Evolutionary conservation across 345 rosid genomes (phyloP).

Genomic region (Linum usitatissimum): DNA sequence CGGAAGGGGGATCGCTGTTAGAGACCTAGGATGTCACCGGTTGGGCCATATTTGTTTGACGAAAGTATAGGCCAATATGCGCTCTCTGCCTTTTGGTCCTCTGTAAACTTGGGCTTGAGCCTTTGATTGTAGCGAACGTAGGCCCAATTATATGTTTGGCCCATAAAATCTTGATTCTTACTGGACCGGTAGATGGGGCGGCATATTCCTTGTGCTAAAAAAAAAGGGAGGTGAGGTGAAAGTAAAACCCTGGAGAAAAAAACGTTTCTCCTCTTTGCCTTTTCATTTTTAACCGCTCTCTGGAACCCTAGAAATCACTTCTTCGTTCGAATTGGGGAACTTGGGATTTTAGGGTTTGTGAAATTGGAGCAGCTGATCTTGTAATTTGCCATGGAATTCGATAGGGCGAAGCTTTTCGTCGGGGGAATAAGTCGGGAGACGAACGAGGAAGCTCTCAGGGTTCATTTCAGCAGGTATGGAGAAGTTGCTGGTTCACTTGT

Average conservation of each 20-base stretch:
- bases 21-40: no score
- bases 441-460: slow-evolving; percentile 38
- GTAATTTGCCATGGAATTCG: slow-evolving; percentile 35
- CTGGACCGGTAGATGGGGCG: neutral
- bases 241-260: neutral
- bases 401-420: slow-evolving; percentile 49
- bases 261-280: neutral
- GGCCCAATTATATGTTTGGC: neutral
- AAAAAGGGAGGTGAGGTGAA: neutral
- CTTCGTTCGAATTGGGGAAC: slow-evolving; percentile 10
- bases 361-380: slow-evolving; percentile 14
- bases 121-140: no score
- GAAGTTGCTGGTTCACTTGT: slow-evolving; percentile 36
- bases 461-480: slow-evolving; percentile 63
- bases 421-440: slow-evolving; percentile 59
- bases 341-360: slow-evolving; percentile 5
- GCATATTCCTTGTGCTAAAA: neutral
- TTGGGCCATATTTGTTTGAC: no score
- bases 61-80: no score
- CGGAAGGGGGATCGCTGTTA: no score
- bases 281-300: neutral
- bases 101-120: no score
- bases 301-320: slow-evolving; percentile 1
- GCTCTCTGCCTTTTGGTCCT: no score
- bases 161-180: neutral